These are phyloP conservation scores for Gossypium bickii DNA, from an alignment of 345 rosid genomes.

Conservation along the genomic window DNA sequence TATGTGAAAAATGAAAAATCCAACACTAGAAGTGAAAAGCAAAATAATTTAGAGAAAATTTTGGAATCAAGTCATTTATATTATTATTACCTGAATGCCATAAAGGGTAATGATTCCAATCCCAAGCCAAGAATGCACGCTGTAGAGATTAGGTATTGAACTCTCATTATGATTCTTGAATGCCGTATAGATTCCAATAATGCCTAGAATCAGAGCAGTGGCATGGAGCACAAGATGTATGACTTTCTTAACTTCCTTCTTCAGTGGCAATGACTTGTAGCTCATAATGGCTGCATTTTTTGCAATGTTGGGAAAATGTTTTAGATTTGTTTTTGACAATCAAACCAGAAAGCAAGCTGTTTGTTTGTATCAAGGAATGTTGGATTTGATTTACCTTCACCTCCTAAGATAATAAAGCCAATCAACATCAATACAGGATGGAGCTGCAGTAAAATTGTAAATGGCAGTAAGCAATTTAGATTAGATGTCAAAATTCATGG, in stretches of 20 bases:
- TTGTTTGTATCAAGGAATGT: neutral
- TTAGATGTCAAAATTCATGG: neutral
- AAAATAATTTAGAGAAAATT: neutral
- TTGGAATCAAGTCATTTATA: neutral
- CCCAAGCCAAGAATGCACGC: constrained; percentile 97
- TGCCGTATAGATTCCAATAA: constrained; percentile 70
- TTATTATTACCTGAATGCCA: constrained; percentile 63
- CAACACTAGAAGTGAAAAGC: too few relatives aligned
- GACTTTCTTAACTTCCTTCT: constrained; percentile 72
- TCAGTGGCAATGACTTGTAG: constrained; percentile 66
- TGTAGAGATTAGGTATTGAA: constrained; percentile 75
- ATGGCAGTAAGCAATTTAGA: neutral
- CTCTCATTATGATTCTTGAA: constrained; percentile 92
- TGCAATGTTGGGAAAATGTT: neutral
- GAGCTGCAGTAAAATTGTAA: constrained; percentile 35
- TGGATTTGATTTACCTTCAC: constrained; percentile 69
- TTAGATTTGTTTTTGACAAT: neutral
- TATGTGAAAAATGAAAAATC: too few relatives aligned
- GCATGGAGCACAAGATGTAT: constrained; percentile 79
- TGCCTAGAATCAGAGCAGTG: constrained; percentile 68
- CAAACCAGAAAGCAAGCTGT: neutral
- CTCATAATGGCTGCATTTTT: constrained; percentile 63
- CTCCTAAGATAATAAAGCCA: constrained; percentile 82
- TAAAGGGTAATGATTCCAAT: constrained; percentile 68
- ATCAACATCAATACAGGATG: constrained; percentile 95